phyloP scores from a whole-genome alignment of 129 eudicot species.

The Lactuca sativa region DNA sequence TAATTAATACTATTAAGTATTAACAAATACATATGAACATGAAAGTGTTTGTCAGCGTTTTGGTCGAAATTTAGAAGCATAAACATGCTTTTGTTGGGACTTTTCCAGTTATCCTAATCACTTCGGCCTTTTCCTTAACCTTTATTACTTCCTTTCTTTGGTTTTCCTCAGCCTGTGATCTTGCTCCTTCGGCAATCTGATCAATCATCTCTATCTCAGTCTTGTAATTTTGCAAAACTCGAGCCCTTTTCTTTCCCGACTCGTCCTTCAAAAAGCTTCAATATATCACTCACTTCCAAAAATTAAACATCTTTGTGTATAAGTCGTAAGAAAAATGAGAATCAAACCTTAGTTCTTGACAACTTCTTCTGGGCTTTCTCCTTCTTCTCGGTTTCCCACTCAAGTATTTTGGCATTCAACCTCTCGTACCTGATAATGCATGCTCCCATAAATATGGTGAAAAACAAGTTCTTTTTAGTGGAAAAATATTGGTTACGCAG shows the following conservation, averaged over 20 bases:
- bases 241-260: constrained; percentile 52
- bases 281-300: constrained; percentile 13
- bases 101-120: constrained; percentile 67
- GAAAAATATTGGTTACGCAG: neutral
- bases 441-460: neutral
- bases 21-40: neutral
- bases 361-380: constrained; percentile 58
- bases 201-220: constrained; percentile 50
- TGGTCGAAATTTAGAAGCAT: constrained; percentile 49
- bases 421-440: constrained; percentile 56
- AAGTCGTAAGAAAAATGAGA: neutral
- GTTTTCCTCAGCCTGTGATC: constrained; percentile 62
- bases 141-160: constrained; percentile 54
- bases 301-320: neutral
- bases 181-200: constrained; percentile 68
- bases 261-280: constrained; percentile 49
- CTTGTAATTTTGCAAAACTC: constrained; percentile 47
- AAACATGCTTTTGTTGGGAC: constrained; percentile 60
- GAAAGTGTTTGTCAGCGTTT: neutral
- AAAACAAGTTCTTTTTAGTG: neutral
- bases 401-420: constrained; percentile 55
- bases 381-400: constrained; percentile 89
- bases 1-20: too few species aligned
- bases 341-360: constrained; percentile 51
- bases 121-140: constrained; percentile 76